Percentiles rank a stretch among this genome's conserved stretches.
Conservation (phyloP, 371 early-diverging fungal species). For the Fennellomyces sp. region DNA sequence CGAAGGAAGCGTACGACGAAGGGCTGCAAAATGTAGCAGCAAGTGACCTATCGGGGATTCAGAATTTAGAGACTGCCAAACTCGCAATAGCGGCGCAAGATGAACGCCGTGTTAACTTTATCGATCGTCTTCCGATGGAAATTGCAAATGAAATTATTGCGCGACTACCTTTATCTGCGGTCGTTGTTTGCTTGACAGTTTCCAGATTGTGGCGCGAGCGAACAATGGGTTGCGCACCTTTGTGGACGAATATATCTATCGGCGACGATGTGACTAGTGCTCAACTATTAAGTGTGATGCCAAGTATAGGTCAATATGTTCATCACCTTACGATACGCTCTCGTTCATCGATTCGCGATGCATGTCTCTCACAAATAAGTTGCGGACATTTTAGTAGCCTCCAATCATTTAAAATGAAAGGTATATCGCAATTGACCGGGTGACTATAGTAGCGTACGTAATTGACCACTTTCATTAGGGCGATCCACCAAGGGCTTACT, state of each 20-base stretch:
- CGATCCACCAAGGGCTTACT: too few relatives aligned
- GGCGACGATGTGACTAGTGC: too few relatives aligned
- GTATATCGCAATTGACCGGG: too few relatives aligned
- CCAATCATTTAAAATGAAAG: too few relatives aligned
- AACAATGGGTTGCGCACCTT: not conserved
- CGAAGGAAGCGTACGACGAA: not conserved
- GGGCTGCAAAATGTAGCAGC: not conserved
- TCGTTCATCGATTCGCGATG: too few relatives aligned
- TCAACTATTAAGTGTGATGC: too few relatives aligned
- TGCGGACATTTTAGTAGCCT: too few relatives aligned
- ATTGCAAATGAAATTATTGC: not conserved
- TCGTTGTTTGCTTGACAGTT: not conserved
- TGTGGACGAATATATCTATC: not conserved
- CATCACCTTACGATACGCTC: too few relatives aligned
- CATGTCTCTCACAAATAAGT: too few relatives aligned
- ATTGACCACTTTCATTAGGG: too few relatives aligned
- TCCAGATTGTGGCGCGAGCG: not conserved
- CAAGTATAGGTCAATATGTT: too few relatives aligned
- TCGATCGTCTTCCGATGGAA: not conserved
- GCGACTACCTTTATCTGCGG: not conserved
- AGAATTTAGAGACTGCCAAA: not conserved
- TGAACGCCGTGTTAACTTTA: not conserved
- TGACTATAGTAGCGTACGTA: too few relatives aligned
- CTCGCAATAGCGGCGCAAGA: not conserved
- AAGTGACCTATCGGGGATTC: not conserved